Conservation (phyloP, 345 rosid genomes). For the Eucalyptus brandiana region DNA sequence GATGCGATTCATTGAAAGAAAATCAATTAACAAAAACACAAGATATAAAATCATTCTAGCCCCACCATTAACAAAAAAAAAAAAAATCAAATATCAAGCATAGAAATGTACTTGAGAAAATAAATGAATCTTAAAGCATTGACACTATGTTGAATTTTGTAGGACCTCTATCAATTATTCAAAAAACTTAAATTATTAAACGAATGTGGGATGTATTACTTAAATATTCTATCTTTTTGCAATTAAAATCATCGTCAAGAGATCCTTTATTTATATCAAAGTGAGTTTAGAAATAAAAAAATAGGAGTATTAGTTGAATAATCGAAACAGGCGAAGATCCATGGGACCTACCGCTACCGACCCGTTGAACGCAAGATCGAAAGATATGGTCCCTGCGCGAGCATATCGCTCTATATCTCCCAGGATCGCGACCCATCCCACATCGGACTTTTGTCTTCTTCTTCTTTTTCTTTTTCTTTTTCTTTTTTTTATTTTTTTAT, state of each 20-base stretch:
- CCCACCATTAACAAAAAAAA: background rate
- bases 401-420: background rate
- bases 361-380: background rate
- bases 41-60: too few species aligned
- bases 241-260: rapidly evolving
- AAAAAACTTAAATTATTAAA: too few species aligned
- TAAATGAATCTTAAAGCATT: too few species aligned
- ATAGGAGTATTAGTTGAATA: background rate
- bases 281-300: background rate
- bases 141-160: rapidly evolving
- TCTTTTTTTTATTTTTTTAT: rapidly evolving
- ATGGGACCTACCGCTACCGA: background rate
- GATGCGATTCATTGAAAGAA: too few species aligned
- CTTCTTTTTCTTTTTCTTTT: rapidly evolving
- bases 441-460: background rate
- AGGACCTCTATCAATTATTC: rapidly evolving
- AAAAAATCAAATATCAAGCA: too few species aligned
- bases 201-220: rapidly evolving
- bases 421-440: background rate
- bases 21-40: background rate
- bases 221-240: background rate
- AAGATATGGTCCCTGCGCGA: background rate
- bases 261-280: background rate
- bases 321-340: background rate
- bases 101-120: too few species aligned